Evolutionary conservation across 192 early-diverging fungal species (phyloP).

Genomic region (Dispira simplex): DNA sequence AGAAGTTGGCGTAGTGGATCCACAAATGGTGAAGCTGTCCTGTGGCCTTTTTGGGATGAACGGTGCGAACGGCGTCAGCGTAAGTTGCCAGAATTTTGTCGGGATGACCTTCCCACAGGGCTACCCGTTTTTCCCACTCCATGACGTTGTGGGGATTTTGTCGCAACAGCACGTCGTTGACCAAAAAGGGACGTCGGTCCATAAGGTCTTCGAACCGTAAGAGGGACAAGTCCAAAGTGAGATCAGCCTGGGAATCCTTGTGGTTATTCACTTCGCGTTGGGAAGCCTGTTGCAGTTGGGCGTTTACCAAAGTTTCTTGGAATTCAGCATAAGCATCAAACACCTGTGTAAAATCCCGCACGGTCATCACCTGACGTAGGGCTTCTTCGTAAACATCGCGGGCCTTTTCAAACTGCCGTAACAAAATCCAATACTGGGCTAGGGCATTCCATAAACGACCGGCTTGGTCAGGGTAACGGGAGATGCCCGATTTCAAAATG

Average conservation of each 20-base stretch:
- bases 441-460: conserved; percentile 81
- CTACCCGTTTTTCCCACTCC: conserved; percentile 82
- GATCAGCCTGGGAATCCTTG: conserved; percentile 34
- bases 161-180: conserved; percentile 82
- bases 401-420: conserved; percentile 68
- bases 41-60: conserved; percentile 58
- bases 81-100: conserved; percentile 7
- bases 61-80: conserved; percentile 39
- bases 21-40: conserved; percentile 72
- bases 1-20: conserved; percentile 72
- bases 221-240: conserved; percentile 69
- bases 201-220: conserved; percentile 81
- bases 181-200: conserved; percentile 80
- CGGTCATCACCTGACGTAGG: conserved; percentile 54
- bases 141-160: conserved; percentile 82
- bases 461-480: conserved; percentile 63
- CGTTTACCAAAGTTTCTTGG: conserved; percentile 63
- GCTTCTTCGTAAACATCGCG: conserved; percentile 93
- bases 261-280: conserved; percentile 25
- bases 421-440: conserved; percentile 64
- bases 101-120: conserved; percentile 41
- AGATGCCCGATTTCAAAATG: conserved; percentile 74
- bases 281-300: conserved; percentile 53
- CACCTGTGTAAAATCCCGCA: conserved; percentile 85
- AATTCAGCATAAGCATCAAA: conserved; percentile 96